These are phyloP conservation scores for Candida corydali DNA, from an alignment of 805 yeast genomes.

Conservation along the genomic window DNA sequence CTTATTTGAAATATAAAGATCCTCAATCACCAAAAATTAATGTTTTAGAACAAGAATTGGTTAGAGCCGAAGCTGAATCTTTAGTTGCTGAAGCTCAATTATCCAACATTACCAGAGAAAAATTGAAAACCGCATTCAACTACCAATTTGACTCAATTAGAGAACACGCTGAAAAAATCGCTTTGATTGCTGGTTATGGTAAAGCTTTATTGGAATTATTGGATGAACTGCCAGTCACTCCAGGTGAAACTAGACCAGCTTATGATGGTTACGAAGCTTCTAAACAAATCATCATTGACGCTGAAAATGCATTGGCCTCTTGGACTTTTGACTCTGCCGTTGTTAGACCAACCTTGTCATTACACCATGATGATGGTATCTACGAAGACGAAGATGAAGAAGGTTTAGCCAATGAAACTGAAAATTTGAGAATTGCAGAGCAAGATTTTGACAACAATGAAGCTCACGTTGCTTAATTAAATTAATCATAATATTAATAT, in stretches of 20 bases:
- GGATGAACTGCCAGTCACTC: slow-evolving; percentile 96
- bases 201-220: slow-evolving; percentile 92
- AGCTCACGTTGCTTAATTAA: slow-evolving; percentile 17
- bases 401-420: slow-evolving; percentile 41
- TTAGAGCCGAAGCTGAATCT: slow-evolving; percentile 98
- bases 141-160: slow-evolving; percentile 94
- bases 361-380: slow-evolving; percentile 48
- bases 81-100: slow-evolving; percentile 98
- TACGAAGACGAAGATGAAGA: slow-evolving; percentile 24
- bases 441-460: slow-evolving; percentile 35
- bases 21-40: slow-evolving; percentile 95
- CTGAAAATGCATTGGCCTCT: slow-evolving; percentile 89
- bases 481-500: too few species aligned
- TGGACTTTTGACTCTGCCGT: slow-evolving; percentile 97
- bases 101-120: slow-evolving; percentile 96
- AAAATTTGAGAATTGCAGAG: slow-evolving; percentile 53
- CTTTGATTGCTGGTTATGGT: slow-evolving; percentile 98
- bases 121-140: slow-evolving; percentile 94
- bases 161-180: slow-evolving; percentile 93
- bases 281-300: slow-evolving; percentile 95
- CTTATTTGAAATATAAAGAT: slow-evolving; percentile 96
- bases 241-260: slow-evolving; percentile 98
- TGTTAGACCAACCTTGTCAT: slow-evolving; percentile 87
- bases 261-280: slow-evolving; percentile 98
- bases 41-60: slow-evolving; percentile 96